These are phyloP conservation scores for Xylaria digitata DNA, from an alignment of 2,329 filamentous ascomycete species.

Conservation along the genomic window DNA sequence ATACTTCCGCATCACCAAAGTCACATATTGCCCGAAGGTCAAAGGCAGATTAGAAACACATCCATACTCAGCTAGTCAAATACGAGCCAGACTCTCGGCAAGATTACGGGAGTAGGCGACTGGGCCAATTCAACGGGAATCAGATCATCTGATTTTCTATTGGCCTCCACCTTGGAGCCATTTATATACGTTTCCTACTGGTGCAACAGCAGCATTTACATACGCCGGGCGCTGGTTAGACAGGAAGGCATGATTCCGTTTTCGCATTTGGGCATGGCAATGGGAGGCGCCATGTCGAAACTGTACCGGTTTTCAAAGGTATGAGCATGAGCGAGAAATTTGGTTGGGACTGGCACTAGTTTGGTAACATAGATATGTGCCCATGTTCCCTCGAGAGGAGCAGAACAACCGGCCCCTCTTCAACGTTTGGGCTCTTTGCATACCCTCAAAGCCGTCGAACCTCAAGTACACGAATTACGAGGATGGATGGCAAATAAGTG, in stretches of 20 bases:
- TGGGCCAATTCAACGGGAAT: not conserved
- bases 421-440: not conserved
- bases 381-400: slow-evolving; percentile 1
- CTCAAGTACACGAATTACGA: not conserved
- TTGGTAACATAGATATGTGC: slow-evolving; percentile 6
- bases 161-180: not conserved
- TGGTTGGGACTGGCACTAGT: slow-evolving; percentile 4
- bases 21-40: slow-evolving; percentile 1
- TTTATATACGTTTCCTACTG: slow-evolving; percentile 3
- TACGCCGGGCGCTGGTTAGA: slow-evolving; percentile 16
- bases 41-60: not conserved
- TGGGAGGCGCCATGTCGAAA: not conserved
- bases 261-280: slow-evolving; percentile 24
- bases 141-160: not conserved
- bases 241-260: slow-evolving; percentile 11
- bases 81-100: not conserved
- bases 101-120: not conserved
- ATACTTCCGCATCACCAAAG: not conserved
- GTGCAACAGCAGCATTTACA: slow-evolving; percentile 9
- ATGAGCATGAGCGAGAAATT: slow-evolving; percentile 21
- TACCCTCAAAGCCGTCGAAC: not conserved
- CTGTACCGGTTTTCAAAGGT: not conserved
- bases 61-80: not conserved
- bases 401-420: not conserved
- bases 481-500: slow-evolving; percentile 6